A percentile compares a stretch with the other conserved stretches of the same genome.
Conservation (phyloP, 768 basidiomycete species). For the Boletellus ananiceps region DNA sequence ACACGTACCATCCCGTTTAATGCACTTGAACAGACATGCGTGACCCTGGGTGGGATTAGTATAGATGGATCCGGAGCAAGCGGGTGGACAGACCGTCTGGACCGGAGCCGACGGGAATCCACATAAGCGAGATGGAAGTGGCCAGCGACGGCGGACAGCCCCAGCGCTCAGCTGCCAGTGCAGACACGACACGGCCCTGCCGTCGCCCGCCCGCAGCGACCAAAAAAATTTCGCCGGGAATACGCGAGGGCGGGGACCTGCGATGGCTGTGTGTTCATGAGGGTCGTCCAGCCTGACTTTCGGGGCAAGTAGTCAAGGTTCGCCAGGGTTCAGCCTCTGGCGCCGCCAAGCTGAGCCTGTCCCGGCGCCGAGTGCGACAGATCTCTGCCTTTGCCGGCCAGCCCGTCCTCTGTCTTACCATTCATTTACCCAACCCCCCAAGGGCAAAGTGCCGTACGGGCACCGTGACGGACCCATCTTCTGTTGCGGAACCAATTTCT, state of each 20-base stretch:
- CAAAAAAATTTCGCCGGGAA: constrained; percentile 35
- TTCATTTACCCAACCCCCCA: constrained; percentile 26
- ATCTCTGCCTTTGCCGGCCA: constrained; percentile 13
- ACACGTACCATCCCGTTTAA: constrained; percentile 26
- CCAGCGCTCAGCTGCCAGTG: not conserved
- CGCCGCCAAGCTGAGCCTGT: constrained; percentile 25
- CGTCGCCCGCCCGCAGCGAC: constrained; percentile 13
- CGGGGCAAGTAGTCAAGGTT: constrained; percentile 32
- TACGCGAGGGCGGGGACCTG: constrained; percentile 38
- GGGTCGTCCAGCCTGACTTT: constrained; percentile 29
- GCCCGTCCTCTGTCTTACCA: constrained; percentile 12
- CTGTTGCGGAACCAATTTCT: constrained; percentile 33
- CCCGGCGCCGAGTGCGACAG: constrained; percentile 20
- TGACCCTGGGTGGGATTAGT: too few relatives aligned
- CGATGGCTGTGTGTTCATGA: constrained; percentile 36
- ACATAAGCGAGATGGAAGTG: constrained; percentile 7
- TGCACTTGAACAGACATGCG: not conserved
- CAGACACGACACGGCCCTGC: constrained; percentile 5
- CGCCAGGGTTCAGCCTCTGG: constrained; percentile 28
- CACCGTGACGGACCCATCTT: constrained; percentile 29
- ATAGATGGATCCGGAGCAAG: too few relatives aligned
- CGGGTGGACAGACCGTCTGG: too few relatives aligned
- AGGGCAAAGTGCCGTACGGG: constrained; percentile 28
- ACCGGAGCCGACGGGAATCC: constrained; percentile 12
- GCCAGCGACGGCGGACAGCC: not conserved